Conservation (phyloP, 1,284 basidiomycete genomes). For the Sanghuangporus weigelae region DNA sequence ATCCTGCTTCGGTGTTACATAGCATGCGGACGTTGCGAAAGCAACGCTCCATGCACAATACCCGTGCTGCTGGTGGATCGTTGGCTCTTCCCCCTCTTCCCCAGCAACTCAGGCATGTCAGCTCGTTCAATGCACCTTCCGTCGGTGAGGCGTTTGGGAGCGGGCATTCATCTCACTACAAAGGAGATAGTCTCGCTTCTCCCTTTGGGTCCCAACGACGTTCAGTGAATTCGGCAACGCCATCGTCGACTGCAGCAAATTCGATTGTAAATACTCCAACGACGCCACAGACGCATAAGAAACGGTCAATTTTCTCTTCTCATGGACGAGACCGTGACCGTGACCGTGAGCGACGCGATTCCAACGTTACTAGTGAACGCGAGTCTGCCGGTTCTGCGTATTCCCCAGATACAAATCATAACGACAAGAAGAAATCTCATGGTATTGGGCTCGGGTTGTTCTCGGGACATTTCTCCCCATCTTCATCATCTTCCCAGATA, state of each 20-base stretch:
- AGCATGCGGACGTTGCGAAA: conserved; percentile 17
- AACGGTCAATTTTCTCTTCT: conserved; percentile 16
- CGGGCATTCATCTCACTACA: neutral
- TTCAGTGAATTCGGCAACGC: conserved; percentile 1
- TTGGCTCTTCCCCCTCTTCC: conserved; percentile 11
- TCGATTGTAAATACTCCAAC: conserved; percentile 13
- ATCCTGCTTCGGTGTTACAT: neutral
- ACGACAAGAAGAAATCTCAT: conserved; percentile 10
- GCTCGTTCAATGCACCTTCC: conserved; percentile 14
- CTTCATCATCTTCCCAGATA: conserved; percentile 2
- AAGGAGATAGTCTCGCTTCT: conserved; percentile 7
- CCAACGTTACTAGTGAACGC: conserved; percentile 7
- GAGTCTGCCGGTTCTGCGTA: conserved; percentile 1
- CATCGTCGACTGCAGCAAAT: neutral
- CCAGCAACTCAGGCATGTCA: conserved; percentile 17
- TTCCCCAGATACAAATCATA: neutral
- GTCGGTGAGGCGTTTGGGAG: neutral
- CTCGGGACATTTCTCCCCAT: conserved; percentile 9
- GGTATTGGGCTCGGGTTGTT: conserved; percentile 14
- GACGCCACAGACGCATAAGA: conserved; percentile 16
- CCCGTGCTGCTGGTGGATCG: conserved; percentile 11
- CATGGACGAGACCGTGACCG: conserved; percentile 15
- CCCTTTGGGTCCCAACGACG: conserved; percentile 12
- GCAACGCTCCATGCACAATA: conserved; percentile 21
- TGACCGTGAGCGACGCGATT: conserved; percentile 16